These are phyloP conservation scores for Talaromyces adpressus DNA, from an alignment of 495 filamentous ascomycete genomes.

Conservation along the genomic window DNA sequence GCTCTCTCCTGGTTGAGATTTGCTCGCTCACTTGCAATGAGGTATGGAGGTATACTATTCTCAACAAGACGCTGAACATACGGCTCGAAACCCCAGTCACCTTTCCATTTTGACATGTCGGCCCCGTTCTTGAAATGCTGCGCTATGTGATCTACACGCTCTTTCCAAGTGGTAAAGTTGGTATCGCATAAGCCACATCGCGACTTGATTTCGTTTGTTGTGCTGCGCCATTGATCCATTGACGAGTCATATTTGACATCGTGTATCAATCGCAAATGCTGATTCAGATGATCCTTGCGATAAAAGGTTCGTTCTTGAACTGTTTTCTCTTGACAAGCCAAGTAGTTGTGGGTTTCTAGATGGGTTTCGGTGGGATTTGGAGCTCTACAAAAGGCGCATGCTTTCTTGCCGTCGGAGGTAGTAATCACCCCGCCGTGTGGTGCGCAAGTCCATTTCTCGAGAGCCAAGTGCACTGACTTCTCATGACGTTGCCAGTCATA, in stretches of 20 bases:
- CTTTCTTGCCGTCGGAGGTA: constrained; percentile 26
- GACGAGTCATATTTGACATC: constrained; percentile 57
- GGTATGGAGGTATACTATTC: constrained; percentile 61
- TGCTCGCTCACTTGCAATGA: constrained; percentile 36
- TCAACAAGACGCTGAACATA: constrained; percentile 61
- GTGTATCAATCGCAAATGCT: constrained; percentile 78
- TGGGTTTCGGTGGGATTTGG: constrained; percentile 62
- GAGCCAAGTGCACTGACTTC: constrained; percentile 73
- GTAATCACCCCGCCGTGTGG: constrained; percentile 43
- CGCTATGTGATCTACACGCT: constrained; percentile 64
- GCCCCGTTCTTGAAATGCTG: constrained; percentile 67
- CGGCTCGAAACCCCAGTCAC: constrained; percentile 72
- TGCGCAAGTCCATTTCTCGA: constrained; percentile 85
- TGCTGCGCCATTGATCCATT: constrained; percentile 76
- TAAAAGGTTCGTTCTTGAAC: constrained; percentile 73
- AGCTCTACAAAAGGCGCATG: constrained; percentile 69
- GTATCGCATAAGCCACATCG: constrained; percentile 68
- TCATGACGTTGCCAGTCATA: constrained; percentile 92
- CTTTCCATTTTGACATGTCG: constrained; percentile 70
- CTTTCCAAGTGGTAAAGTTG: constrained; percentile 62
- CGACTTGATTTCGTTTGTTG: constrained; percentile 62
- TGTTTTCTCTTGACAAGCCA: constrained; percentile 66
- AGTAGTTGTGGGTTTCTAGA: constrained; percentile 68
- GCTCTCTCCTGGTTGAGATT: constrained; percentile 32
- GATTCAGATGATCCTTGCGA: constrained; percentile 80